Evolutionary conservation across 2,329 filamentous ascomycete species (phyloP).

Genomic region (Monilinia vaccinii-corymbosi): DNA sequence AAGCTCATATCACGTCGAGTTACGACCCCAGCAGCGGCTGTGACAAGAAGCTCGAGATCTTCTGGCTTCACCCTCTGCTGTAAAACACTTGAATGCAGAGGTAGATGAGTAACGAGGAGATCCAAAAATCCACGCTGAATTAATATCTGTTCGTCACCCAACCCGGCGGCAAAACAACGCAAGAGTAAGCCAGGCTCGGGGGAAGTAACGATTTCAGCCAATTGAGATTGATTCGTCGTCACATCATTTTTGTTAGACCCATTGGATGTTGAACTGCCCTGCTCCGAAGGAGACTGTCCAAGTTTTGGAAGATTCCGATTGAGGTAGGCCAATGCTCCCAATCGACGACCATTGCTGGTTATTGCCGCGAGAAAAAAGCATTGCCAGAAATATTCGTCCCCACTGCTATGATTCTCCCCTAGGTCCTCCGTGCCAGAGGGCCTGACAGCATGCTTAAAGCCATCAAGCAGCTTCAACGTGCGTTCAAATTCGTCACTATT

Average conservation of each 20-base stretch:
- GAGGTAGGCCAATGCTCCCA: constrained; percentile 82
- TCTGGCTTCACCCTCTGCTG: constrained; percentile 62
- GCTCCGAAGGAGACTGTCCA: constrained; percentile 34
- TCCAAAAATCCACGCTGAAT: constrained; percentile 94
- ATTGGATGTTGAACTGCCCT: constrained; percentile 24
- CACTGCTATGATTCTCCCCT: constrained; percentile 45
- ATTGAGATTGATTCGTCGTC: constrained; percentile 39
- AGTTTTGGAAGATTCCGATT: constrained; percentile 69
- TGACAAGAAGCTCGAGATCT: constrained; percentile 74
- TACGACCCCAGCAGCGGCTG: constrained; percentile 79
- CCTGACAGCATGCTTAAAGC: constrained; percentile 61
- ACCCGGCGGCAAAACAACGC: constrained; percentile 83
- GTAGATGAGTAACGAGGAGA: constrained; percentile 80
- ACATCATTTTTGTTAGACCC: constrained; percentile 23
- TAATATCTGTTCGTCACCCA: constrained; percentile 78
- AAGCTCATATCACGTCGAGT: constrained; percentile 91
- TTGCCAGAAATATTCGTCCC: constrained; percentile 94
- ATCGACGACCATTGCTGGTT: constrained; percentile 74
- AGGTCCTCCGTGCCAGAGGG: constrained; percentile 41
- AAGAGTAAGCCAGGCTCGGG: constrained; percentile 88
- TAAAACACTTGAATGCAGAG: constrained; percentile 72
- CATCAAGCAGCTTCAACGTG: constrained; percentile 69
- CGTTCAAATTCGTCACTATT: constrained; percentile 95
- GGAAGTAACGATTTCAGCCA: constrained; percentile 62
- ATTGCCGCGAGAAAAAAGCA: constrained; percentile 92